Conservation (phyloP, 257 asterid species). For the Hygrophila difformis region DNA sequence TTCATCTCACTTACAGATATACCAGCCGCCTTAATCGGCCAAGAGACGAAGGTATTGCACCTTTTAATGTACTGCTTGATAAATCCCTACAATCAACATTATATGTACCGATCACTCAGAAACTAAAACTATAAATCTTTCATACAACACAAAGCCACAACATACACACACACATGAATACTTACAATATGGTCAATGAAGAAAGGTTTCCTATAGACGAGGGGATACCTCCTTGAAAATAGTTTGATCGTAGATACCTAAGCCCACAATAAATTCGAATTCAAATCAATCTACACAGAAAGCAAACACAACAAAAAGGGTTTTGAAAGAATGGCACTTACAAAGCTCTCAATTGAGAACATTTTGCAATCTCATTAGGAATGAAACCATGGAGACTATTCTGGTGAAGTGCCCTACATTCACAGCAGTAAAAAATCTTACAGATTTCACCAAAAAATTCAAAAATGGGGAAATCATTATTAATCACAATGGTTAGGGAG, state of each 20-base stretch:
- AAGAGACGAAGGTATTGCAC: constrained; percentile 88
- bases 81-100: constrained; percentile 48
- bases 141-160: background rate
- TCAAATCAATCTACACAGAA: background rate
- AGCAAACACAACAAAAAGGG: background rate
- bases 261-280: background rate
- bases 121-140: background rate
- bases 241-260: constrained; percentile 81
- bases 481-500: background rate
- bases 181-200: constrained; percentile 69
- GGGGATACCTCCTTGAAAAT: constrained; percentile 93
- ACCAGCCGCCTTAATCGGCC: constrained; percentile 62
- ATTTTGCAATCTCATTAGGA: constrained; percentile 63
- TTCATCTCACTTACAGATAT: constrained; percentile 60
- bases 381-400: constrained; percentile 78
- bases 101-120: background rate
- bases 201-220: constrained; percentile 79
- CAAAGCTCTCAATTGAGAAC: constrained; percentile 87
- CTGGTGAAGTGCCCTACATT: constrained; percentile 85
- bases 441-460: constrained; percentile 8
- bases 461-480: background rate
- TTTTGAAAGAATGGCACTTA: constrained; percentile 45
- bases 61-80: constrained; percentile 81
- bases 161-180: background rate
- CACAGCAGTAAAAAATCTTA: background rate